Percentiles rank a stretch among this genome's conserved stretches.
Evolutionary conservation across 331 rosid genomes (phyloP).

Genomic region (Quercus phellos): DNA sequence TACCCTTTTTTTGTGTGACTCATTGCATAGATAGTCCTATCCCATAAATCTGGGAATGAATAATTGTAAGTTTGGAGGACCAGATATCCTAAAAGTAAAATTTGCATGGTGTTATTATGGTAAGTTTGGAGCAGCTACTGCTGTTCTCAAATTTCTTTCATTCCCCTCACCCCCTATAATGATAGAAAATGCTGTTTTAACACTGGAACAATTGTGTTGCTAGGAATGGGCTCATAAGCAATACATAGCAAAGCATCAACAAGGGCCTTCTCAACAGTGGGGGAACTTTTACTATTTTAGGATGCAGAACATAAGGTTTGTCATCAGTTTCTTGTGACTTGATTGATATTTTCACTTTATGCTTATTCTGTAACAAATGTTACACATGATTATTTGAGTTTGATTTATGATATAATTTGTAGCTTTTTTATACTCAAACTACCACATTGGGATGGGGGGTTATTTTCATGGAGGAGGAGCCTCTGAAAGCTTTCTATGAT

Average conservation of each 20-base stretch:
- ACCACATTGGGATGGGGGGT: background rate
- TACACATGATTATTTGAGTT: background rate
- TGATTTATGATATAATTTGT: background rate
- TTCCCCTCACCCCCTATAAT: background rate
- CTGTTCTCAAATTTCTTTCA: background rate
- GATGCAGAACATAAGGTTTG: slow-evolving; percentile 91
- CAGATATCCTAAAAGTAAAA: background rate
- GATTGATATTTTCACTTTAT: background rate
- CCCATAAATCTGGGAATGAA: background rate
- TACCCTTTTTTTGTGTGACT: background rate
- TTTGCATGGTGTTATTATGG: background rate
- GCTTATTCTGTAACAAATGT: background rate
- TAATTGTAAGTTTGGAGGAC: background rate
- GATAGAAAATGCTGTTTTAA: background rate
- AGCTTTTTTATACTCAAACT: background rate
- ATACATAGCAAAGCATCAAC: slow-evolving; percentile 92
- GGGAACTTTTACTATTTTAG: slow-evolving; percentile 95
- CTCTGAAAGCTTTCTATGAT: background rate
- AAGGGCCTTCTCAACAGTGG: slow-evolving; percentile 99
- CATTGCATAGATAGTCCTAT: background rate
- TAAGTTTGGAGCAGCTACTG: background rate
- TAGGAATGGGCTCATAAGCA: slow-evolving; percentile 99
- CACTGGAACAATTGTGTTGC: slow-evolving; percentile 10
- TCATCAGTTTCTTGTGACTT: background rate
- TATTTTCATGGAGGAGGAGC: background rate